These are phyloP conservation scores for Cotoneaster glaucophyllus DNA, from an alignment of 306 rosid species.

Conservation along the genomic window DNA sequence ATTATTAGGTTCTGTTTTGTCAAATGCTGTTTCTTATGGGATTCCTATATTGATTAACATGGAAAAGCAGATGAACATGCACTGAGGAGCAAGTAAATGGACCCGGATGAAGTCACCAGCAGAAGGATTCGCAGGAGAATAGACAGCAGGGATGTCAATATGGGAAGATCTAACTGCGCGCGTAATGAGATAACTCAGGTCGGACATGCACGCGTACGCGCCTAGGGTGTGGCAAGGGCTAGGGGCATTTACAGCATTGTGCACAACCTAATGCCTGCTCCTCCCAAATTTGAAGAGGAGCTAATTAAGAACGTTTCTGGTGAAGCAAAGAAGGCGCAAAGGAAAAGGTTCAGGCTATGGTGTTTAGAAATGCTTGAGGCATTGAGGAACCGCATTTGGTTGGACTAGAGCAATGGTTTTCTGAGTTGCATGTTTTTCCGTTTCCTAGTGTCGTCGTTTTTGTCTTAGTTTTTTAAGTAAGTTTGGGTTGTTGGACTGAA, in stretches of 20 bases:
- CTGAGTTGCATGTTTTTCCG: neutral
- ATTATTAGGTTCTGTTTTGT: neutral
- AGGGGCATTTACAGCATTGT: neutral
- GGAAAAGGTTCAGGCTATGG: neutral
- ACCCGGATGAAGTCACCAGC: neutral
- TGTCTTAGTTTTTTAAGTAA: neutral
- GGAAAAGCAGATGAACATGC: constrained; percentile 1
- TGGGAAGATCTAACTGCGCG: neutral
- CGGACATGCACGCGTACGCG: neutral
- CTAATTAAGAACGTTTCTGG: too few species aligned
- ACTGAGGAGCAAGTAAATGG: neutral
- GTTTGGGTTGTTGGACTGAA: neutral
- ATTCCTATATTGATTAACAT: neutral
- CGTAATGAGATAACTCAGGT: neutral
- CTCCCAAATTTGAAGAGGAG: neutral
- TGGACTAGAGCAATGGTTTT: neutral
- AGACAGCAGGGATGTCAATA: neutral
- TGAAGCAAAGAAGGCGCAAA: neutral
- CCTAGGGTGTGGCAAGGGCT: neutral
- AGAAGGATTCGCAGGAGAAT: neutral
- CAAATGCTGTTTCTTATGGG: neutral
- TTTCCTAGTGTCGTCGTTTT: neutral
- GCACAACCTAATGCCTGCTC: neutral
- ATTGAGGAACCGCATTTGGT: neutral
- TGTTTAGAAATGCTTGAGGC: neutral